Evolutionary conservation across 2,329 filamentous ascomycete genomes (phyloP).

Genomic region (Fusarium buharicum): DNA sequence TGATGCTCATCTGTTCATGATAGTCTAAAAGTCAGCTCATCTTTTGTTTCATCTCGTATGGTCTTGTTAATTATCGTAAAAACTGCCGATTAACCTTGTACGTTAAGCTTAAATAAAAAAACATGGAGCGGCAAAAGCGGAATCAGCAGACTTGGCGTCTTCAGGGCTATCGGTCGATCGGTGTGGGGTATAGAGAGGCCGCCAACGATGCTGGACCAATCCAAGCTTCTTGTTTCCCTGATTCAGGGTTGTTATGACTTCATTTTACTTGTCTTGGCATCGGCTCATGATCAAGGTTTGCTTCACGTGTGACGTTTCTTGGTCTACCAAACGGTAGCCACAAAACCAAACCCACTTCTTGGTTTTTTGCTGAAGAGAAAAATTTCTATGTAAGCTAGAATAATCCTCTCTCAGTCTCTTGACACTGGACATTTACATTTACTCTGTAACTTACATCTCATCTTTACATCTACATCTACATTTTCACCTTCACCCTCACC

Average conservation of each 20-base stretch:
- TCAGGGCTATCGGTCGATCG: slow-evolving; percentile 9
- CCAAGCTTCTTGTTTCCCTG: neutral
- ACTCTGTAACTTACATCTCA: neutral
- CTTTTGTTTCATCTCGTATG: no score
- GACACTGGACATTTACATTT: neutral
- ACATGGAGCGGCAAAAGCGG: slow-evolving; percentile 22
- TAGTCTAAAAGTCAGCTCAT: no score
- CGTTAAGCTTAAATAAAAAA: slow-evolving; percentile 28
- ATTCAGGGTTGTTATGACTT: slow-evolving; percentile 21
- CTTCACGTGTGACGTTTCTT: slow-evolving; percentile 28
- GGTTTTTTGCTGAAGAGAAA: neutral
- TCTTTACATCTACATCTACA: neutral
- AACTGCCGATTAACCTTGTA: slow-evolving; percentile 14
- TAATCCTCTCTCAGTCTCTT: neutral
- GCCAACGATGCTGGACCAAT: slow-evolving; percentile 12
- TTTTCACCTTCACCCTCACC: no score
- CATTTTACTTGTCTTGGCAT: slow-evolving; percentile 30
- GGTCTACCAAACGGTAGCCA: slow-evolving; percentile 33
- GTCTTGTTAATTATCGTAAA: no score
- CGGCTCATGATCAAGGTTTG: slow-evolving; percentile 30
- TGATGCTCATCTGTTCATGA: no score
- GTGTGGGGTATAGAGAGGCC: slow-evolving; percentile 23
- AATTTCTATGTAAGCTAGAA: slow-evolving; percentile 15
- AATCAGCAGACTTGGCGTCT: slow-evolving; percentile 19
- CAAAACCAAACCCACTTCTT: slow-evolving; percentile 22